Evolutionary conservation across 78 protist genomes (phyloP).

Genomic region (Emiliania huxleyi): DNA sequence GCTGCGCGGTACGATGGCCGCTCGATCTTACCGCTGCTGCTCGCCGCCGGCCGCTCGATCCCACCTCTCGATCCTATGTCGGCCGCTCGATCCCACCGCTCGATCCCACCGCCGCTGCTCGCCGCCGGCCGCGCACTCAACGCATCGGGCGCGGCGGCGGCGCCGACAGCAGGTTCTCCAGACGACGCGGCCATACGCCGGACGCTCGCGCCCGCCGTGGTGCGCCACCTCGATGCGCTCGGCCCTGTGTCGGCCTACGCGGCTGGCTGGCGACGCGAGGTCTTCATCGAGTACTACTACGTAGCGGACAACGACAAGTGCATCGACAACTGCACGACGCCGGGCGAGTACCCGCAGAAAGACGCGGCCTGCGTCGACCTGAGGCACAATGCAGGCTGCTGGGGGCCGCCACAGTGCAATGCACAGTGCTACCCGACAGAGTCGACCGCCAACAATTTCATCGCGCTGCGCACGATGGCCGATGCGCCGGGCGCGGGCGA

Average conservation of each 20-base stretch:
- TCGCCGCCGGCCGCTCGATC: not conserved
- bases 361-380: not conserved
- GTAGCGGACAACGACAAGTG: not conserved
- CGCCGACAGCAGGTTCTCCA: too few species aligned
- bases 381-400: not conserved
- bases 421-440: not conserved
- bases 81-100: too few species aligned
- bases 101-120: too few species aligned
- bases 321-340: not conserved
- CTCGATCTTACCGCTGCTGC: not conserved
- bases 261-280: not conserved
- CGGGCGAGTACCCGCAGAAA: not conserved
- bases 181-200: not conserved
- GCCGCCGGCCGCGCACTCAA: too few species aligned
- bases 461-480: not conserved
- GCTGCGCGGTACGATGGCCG: not conserved
- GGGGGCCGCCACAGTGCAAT: not conserved
- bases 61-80: too few species aligned
- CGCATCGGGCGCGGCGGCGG: too few species aligned
- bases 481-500: too few species aligned
- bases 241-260: not conserved
- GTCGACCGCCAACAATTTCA: not conserved
- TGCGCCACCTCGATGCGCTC: not conserved
- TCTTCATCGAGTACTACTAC: not conserved
- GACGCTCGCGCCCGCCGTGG: not conserved